Conservation (phyloP, 192 early-diverging fungal genomes). For the Backusella westeae region DNA sequence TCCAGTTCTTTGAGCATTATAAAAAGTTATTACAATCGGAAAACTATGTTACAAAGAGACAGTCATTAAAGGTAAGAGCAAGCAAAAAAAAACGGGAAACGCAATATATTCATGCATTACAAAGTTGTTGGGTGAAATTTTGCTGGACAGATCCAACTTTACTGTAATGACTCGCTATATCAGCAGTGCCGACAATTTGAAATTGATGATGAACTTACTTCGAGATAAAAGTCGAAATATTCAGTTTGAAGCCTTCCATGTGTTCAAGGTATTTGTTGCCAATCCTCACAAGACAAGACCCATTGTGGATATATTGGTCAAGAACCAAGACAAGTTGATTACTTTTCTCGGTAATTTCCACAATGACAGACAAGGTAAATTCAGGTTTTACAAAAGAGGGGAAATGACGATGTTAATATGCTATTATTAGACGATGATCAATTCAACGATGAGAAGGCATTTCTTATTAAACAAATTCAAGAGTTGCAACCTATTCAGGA, state of each 20-base stretch:
- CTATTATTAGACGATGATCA: slow-evolving; percentile 85
- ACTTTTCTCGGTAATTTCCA: slow-evolving; percentile 89
- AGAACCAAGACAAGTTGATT: slow-evolving; percentile 90
- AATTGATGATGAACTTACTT: slow-evolving; percentile 97
- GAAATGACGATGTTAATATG: background rate
- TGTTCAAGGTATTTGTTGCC: slow-evolving; percentile 99
- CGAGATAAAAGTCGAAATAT: slow-evolving; percentile 96
- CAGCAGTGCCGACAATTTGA: slow-evolving; percentile 86
- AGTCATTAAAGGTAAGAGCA: slow-evolving; percentile 90
- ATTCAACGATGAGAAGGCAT: slow-evolving; percentile 98
- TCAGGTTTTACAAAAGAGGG: background rate
- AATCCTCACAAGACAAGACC: slow-evolving; percentile 96
- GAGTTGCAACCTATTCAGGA: slow-evolving; percentile 37
- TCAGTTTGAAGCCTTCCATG: slow-evolving; percentile 99
- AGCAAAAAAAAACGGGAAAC: background rate
- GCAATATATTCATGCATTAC: background rate
- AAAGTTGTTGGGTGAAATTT: slow-evolving; percentile 93
- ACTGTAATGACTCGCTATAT: slow-evolving; percentile 96
- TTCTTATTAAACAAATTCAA: slow-evolving; percentile 89
- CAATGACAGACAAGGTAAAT: slow-evolving; percentile 87
- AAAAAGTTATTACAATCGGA: slow-evolving; percentile 78
- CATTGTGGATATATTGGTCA: slow-evolving; percentile 87
- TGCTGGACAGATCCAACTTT: slow-evolving; percentile 95
- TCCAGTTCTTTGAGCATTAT: slow-evolving; percentile 84
- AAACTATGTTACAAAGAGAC: slow-evolving; percentile 98